phyloP scores from a whole-genome alignment of 179 eudicot genomes.

The Sideroxylon spinosum region DNA sequence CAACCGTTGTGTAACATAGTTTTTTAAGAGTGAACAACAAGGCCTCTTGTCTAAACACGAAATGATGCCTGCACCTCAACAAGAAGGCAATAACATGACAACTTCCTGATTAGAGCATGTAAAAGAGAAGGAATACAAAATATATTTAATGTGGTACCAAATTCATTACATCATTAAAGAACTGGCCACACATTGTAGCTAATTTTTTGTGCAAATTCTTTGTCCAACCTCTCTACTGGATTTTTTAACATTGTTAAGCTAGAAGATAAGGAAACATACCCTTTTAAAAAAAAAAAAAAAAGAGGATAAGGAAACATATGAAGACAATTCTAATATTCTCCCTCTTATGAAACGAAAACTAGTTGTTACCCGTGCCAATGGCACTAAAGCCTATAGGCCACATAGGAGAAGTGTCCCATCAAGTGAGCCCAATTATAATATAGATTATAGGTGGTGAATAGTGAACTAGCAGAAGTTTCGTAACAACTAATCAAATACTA shows the following conservation, averaged over 20 bases:
- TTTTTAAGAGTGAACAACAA: not conserved
- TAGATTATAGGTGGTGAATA: not conserved
- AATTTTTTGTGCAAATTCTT: not conserved
- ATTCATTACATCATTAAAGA: not conserved
- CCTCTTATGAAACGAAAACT: not conserved
- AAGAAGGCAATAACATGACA: not conserved
- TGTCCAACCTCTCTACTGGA: not conserved
- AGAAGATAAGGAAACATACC: not conserved
- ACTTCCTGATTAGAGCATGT: not conserved
- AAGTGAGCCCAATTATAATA: no score
- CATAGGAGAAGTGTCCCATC: no score
- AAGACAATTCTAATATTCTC: no score
- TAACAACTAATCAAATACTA: not conserved
- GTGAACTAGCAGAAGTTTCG: not conserved
- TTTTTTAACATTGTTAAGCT: not conserved
- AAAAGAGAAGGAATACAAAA: not conserved
- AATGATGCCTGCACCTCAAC: not conserved
- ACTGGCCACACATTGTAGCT: no score
- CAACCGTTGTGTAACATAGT: not conserved
- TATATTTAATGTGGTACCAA: not conserved
- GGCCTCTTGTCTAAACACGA: not conserved
- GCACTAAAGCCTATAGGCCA: no score
- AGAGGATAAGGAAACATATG: no score
- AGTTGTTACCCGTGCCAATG: no score
- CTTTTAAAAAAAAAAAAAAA: no score